These are phyloP conservation scores for Heliamphora pulchella DNA, from an alignment of 179 eudicot genomes.

Conservation along the genomic window DNA sequence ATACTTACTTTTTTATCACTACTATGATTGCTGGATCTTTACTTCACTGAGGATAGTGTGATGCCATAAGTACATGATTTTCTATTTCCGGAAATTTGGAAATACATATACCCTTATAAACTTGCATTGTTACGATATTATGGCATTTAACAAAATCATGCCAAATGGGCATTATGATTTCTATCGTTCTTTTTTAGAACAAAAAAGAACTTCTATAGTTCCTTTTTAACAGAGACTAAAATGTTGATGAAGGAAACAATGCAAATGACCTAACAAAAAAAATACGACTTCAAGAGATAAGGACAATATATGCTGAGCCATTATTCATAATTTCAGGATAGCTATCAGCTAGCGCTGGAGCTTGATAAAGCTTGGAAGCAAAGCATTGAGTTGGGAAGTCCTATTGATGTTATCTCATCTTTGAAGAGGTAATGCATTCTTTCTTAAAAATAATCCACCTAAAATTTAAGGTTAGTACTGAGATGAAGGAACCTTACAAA, in stretches of 20 bases:
- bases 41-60: slow-evolving; percentile 1
- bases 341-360: slow-evolving; percentile 80
- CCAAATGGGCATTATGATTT: background rate
- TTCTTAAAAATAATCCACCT: background rate
- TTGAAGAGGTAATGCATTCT: slow-evolving; percentile 46
- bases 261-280: background rate
- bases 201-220: background rate
- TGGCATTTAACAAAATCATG: too few relatives aligned
- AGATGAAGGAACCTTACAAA: background rate
- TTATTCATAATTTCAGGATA: slow-evolving; percentile 45
- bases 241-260: background rate
- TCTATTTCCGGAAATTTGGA: background rate
- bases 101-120: background rate
- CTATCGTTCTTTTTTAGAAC: background rate
- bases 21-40: background rate
- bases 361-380: slow-evolving; percentile 58
- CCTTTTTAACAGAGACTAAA: background rate
- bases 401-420: slow-evolving; percentile 56
- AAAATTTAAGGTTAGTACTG: background rate
- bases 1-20: background rate
- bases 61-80: background rate
- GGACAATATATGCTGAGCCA: background rate
- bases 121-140: too few relatives aligned
- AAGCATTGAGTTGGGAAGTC: slow-evolving; percentile 44
- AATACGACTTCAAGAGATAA: background rate